Percentiles rank a stretch among this genome's conserved stretches.
These are phyloP conservation scores for Apiospora arundinis DNA, from an alignment of 2,329 filamentous ascomycete genomes.

Conservation along the genomic window DNA sequence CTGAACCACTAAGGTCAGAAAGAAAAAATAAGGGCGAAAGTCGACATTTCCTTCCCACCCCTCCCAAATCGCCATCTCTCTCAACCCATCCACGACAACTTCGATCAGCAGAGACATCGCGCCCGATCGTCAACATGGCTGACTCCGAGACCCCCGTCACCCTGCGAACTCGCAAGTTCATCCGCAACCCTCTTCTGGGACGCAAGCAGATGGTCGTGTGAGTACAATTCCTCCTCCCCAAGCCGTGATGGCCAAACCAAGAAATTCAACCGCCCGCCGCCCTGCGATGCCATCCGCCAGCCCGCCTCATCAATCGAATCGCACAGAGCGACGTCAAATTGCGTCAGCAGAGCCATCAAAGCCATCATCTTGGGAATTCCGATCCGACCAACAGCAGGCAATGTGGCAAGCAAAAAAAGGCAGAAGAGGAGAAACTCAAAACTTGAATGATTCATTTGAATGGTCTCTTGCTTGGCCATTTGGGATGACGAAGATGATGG, in stretches of 20 bases:
- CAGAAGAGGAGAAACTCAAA: neutral
- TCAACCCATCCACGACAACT: conserved; percentile 23
- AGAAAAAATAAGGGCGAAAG: conserved; percentile 20
- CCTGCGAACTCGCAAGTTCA: conserved; percentile 99
- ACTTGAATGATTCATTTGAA: conserved; percentile 23
- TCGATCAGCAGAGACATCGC: conserved; percentile 30
- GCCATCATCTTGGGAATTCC: conserved; percentile 9
- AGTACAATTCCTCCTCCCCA: conserved; percentile 49
- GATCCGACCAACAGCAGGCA: neutral
- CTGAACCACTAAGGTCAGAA: conserved; percentile 17
- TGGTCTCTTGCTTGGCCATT: neutral
- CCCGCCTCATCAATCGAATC: neutral
- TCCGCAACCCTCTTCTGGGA: conserved; percentile 98
- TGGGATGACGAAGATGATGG: conserved; percentile 11
- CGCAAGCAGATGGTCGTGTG: conserved; percentile 99
- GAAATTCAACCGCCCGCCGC: neutral
- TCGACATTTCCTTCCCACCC: conserved; percentile 20
- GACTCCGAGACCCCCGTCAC: conserved; percentile 80
- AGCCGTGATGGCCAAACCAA: neutral
- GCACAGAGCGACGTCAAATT: neutral
- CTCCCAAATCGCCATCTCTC: conserved; percentile 20
- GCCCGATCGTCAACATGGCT: conserved; percentile 76
- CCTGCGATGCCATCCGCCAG: neutral
- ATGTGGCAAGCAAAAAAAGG: neutral
- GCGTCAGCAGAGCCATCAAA: conserved; percentile 5